Evolutionary conservation across 306 rosid genomes (phyloP).

Genomic region (Abrus precatorius): DNA sequence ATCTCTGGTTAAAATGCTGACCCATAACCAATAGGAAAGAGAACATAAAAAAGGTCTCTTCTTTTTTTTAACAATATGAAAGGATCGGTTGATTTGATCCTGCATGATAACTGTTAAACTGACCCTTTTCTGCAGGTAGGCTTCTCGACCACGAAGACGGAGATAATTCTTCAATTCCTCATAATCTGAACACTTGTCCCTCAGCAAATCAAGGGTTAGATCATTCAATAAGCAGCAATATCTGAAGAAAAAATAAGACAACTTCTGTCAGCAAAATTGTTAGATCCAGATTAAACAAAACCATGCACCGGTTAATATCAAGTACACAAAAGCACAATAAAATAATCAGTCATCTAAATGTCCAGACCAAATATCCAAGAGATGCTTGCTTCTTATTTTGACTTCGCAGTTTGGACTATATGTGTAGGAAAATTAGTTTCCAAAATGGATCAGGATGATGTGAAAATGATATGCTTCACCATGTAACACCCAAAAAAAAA

Average conservation of each 20-base stretch:
- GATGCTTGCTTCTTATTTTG: slow-evolving; percentile 13
- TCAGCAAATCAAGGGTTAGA: slow-evolving; percentile 82
- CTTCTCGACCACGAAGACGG: slow-evolving; percentile 79
- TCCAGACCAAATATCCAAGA: background rate
- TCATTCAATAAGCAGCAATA: slow-evolving; percentile 92
- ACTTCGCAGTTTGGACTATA: background rate
- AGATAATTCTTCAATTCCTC: slow-evolving; percentile 77
- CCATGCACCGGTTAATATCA: slow-evolving; percentile 14
- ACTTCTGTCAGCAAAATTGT: slow-evolving; percentile 30
- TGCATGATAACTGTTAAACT: slow-evolving; percentile 51
- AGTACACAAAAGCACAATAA: background rate
- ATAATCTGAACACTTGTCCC: slow-evolving; percentile 69
- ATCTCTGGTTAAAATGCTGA: background rate
- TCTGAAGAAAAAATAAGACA: slow-evolving; percentile 58
- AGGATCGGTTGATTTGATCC: background rate
- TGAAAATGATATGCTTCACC: background rate
- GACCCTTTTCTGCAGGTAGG: slow-evolving; percentile 90
- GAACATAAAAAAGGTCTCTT: too few relatives aligned
- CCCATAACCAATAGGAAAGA: slow-evolving; percentile 56
- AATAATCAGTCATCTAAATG: background rate
- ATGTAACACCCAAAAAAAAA: background rate
- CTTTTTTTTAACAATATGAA: too few relatives aligned
- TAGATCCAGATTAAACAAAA: slow-evolving; percentile 36
- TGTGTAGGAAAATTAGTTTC: background rate
- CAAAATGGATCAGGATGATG: background rate